phyloP scores from a whole-genome alignment of 2,329 filamentous ascomycete species.

The Colletotrichum salicis region DNA sequence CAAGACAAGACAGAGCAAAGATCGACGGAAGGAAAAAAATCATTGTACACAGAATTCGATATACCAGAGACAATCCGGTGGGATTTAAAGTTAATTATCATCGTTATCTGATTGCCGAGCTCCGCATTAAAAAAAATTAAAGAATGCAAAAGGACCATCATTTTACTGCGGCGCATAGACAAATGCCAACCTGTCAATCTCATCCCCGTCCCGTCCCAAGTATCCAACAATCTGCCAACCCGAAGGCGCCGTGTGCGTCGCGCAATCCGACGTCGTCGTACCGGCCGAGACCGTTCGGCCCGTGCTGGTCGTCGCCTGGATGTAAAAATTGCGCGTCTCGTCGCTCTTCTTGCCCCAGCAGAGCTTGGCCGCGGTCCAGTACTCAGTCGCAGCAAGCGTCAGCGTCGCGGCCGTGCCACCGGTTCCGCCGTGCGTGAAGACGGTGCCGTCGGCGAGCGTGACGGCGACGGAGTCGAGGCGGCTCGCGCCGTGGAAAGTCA shows the following conservation, averaged over 20 bases:
- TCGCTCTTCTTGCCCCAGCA: conserved; percentile 60
- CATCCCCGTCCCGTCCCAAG: conserved; percentile 62
- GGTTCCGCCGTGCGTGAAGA: conserved; percentile 62
- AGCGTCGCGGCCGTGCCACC: conserved; percentile 58
- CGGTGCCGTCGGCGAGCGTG: conserved; percentile 58
- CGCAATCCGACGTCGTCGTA: conserved; percentile 57
- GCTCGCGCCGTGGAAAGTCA: conserved; percentile 58
- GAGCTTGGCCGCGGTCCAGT: conserved; percentile 58
- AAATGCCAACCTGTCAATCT: conserved; percentile 65
- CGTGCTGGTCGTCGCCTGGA: conserved; percentile 61
- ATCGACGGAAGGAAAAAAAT: not conserved
- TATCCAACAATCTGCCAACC: conserved; percentile 66
- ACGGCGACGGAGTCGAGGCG: conserved; percentile 63
- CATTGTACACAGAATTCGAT: not conserved
- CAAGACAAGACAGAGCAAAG: not conserved
- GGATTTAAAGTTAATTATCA: not conserved
- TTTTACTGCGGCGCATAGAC: conserved; percentile 49
- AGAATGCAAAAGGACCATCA: not conserved
- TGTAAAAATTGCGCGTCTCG: conserved; percentile 65
- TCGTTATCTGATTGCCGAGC: not conserved
- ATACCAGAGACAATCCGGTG: not conserved
- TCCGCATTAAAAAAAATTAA: not conserved
- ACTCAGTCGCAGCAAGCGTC: conserved; percentile 57
- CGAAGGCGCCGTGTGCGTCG: conserved; percentile 54
- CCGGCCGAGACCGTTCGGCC: conserved; percentile 59